Conservation (phyloP, 768 basidiomycete species). For the Boletales sp. region DNA sequence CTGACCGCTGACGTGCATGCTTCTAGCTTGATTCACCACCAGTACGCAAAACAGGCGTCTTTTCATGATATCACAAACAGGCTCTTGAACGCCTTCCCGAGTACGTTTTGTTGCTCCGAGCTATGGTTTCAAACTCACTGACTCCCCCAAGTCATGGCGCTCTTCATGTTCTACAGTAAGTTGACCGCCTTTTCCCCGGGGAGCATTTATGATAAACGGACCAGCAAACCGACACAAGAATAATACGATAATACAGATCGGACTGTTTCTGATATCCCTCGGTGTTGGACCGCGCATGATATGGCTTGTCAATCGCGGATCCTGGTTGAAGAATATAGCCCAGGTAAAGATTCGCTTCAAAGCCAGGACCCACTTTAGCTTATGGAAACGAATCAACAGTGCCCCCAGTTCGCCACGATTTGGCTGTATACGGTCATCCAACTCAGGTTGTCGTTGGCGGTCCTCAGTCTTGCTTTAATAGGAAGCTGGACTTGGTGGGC, state of each 20-base stretch:
- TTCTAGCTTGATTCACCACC: constrained; percentile 68
- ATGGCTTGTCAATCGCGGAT: constrained; percentile 64
- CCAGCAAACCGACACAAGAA: constrained; percentile 62
- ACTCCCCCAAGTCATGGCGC: constrained; percentile 52
- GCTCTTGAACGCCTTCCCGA: constrained; percentile 66
- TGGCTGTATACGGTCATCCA: constrained; percentile 78
- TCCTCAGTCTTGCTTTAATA: constrained; percentile 51
- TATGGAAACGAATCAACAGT: constrained; percentile 36
- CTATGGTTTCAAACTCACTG: constrained; percentile 1
- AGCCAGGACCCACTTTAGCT: not conserved
- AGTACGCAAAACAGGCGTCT: constrained; percentile 64
- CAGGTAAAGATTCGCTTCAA: constrained; percentile 46
- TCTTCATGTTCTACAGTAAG: constrained; percentile 51
- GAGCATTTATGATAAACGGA: constrained; percentile 4
- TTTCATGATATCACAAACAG: constrained; percentile 48
- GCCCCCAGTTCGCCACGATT: constrained; percentile 71
- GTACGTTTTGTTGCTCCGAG: constrained; percentile 41
- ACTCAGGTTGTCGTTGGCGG: constrained; percentile 60
- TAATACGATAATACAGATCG: constrained; percentile 47
- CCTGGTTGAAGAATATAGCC: constrained; percentile 68
- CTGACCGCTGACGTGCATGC: not conserved
- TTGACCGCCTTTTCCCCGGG: not conserved
- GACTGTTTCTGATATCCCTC: constrained; percentile 57
- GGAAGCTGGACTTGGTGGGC: constrained; percentile 62
- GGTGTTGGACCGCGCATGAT: constrained; percentile 62